phyloP scores from a whole-genome alignment of 345 rosid genomes.

The Nephelium lappaceum region DNA sequence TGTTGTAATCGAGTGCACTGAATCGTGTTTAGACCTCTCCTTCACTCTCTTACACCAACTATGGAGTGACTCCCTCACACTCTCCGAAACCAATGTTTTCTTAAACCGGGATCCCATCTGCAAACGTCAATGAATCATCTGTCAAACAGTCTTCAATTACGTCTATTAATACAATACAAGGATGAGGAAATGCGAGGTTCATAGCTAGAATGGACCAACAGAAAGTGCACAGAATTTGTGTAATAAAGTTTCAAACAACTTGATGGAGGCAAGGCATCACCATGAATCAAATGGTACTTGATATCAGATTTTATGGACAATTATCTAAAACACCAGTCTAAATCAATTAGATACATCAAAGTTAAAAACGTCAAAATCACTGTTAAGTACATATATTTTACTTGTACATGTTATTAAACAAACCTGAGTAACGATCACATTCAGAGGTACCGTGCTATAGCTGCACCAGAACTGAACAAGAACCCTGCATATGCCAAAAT shows the following conservation, averaged over 20 bases:
- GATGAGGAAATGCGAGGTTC: no score
- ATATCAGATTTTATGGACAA: no score
- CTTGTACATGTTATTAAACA: neutral
- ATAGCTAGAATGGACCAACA: neutral
- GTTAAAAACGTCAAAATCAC: no score
- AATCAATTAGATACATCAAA: no score
- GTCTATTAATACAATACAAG: no score
- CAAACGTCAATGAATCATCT: neutral
- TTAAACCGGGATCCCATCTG: slow-evolving; percentile 87
- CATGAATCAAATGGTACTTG: neutral
- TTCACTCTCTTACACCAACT: slow-evolving; percentile 93
- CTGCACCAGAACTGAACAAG: slow-evolving; percentile 97
- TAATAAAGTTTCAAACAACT: neutral
- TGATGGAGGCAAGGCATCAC: neutral
- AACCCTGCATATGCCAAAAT: slow-evolving; percentile 50
- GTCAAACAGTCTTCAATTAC: no score
- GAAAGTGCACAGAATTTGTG: neutral
- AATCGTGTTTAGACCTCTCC: slow-evolving; percentile 62
- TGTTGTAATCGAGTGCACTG: slow-evolving; percentile 49
- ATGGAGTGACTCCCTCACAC: slow-evolving; percentile 89
- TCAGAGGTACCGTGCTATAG: slow-evolving; percentile 85
- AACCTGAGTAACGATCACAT: slow-evolving; percentile 88
- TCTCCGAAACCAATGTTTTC: slow-evolving; percentile 82
- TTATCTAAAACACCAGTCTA: no score
- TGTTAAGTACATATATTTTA: no score